phyloP scores from a whole-genome alignment of 805 yeast species.

The Metschnikowia amazonensis region DNA sequence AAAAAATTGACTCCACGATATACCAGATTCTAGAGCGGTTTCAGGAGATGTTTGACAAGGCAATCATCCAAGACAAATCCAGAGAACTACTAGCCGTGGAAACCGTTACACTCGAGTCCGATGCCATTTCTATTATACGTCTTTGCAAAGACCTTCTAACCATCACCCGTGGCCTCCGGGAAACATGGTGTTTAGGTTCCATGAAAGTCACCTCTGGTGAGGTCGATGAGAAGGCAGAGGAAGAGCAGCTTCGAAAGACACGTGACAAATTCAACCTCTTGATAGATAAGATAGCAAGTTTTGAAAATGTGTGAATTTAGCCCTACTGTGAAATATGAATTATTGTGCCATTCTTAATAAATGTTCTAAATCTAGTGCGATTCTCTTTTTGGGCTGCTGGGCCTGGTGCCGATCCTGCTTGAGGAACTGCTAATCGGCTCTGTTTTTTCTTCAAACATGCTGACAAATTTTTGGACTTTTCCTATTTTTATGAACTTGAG shows the following conservation, averaged over 20 bases:
- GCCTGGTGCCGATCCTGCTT: slow-evolving; percentile 16
- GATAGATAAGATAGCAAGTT: slow-evolving; percentile 14
- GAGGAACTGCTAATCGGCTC: slow-evolving; percentile 13
- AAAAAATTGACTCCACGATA: slow-evolving; percentile 49
- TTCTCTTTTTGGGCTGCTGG: slow-evolving; percentile 15
- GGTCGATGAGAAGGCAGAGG: slow-evolving; percentile 16
- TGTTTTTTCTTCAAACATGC: slow-evolving; percentile 37
- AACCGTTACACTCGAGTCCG: slow-evolving; percentile 52
- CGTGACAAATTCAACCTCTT: slow-evolving; percentile 28
- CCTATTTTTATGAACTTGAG: slow-evolving; percentile 44
- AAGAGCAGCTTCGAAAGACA: slow-evolving; percentile 22
- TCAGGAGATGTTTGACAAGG: slow-evolving; percentile 49
- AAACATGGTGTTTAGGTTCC: slow-evolving; percentile 57
- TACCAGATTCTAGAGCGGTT: slow-evolving; percentile 50
- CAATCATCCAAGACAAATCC: slow-evolving; percentile 39
- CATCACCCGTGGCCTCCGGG: slow-evolving; percentile 48
- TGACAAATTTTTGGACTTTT: slow-evolving; percentile 43
- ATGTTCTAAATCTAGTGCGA: not conserved
- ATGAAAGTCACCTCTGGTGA: slow-evolving; percentile 32
- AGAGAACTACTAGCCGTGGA: slow-evolving; percentile 48
- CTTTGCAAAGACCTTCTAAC: slow-evolving; percentile 50
- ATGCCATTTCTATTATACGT: slow-evolving; percentile 48
- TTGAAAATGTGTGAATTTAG: slow-evolving; percentile 5
- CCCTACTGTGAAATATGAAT: not conserved
- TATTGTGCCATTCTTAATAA: not conserved